Percentiles rank a stretch among this genome's conserved stretches.
Evolutionary conservation across 306 rosid genomes (phyloP).

Genomic region (Dryas alaskensis): DNA sequence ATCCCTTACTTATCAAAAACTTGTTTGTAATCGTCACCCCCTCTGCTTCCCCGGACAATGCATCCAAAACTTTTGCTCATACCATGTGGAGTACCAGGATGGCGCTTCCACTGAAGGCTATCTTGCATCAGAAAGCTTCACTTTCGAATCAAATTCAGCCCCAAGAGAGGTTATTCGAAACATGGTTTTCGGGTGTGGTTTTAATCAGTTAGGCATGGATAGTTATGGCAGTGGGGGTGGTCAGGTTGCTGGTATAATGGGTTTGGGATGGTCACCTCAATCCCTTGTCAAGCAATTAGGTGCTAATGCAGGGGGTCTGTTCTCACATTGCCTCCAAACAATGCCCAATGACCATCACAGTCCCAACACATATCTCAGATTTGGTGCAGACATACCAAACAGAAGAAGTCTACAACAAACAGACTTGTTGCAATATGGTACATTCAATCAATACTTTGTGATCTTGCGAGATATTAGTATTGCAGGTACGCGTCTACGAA

Average conservation of each 20-base stretch:
- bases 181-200: background rate
- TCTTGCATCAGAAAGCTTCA: background rate
- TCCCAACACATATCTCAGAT: background rate
- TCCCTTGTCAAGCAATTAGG: background rate
- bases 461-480: no score
- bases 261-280: background rate
- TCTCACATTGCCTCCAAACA: background rate
- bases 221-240: background rate
- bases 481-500: no score
- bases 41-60: background rate
- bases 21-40: no score
- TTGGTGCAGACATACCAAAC: background rate
- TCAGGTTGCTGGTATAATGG: background rate
- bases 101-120: background rate
- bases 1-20: no score
- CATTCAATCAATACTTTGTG: no score
- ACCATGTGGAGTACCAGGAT: background rate
- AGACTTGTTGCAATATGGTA: no score
- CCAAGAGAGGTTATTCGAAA: no score
- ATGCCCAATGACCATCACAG: background rate
- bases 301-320: background rate
- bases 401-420: no score
- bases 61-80: background rate
- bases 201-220: background rate
- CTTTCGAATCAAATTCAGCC: background rate